Evolutionary conservation across 176 grass and related monocot genomes (phyloP).

Genomic region (Cenchrus fungigraminus): DNA sequence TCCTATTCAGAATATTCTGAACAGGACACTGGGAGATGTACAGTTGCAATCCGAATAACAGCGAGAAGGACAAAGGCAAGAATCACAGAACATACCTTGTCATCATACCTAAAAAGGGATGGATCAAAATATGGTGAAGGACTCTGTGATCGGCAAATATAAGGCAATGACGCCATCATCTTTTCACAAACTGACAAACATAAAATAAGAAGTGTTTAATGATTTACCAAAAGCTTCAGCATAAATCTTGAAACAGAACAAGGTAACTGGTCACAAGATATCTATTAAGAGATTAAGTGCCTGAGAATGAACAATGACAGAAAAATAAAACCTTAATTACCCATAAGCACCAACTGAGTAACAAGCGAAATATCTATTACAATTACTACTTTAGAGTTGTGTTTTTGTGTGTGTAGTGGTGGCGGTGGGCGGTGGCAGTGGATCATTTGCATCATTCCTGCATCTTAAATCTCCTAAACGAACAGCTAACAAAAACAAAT

Average conservation of each 20-base stretch:
- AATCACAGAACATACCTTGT: slow-evolving; percentile 68
- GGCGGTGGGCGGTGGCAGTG: not conserved
- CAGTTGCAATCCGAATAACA: too few relatives aligned
- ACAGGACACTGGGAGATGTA: too few relatives aligned
- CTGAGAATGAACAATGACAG: not conserved
- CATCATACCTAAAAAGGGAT: slow-evolving; percentile 97
- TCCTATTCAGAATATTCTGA: too few relatives aligned
- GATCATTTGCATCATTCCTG: not conserved
- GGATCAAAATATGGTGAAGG: slow-evolving; percentile 97
- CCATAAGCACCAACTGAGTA: not conserved
- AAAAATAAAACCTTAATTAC: slow-evolving; percentile 1
- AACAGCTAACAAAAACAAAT: not conserved
- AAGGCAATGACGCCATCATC: slow-evolving; percentile 84
- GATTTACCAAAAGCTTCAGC: slow-evolving; percentile 27
- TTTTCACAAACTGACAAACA: slow-evolving; percentile 82
- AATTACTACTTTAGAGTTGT: not conserved
- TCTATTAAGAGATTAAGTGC: not conserved
- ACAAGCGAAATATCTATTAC: not conserved
- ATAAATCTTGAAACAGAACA: slow-evolving; percentile 18
- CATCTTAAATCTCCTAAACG: not conserved
- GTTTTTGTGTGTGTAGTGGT: not conserved
- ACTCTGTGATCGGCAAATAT: slow-evolving; percentile 92
- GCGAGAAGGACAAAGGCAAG: too few relatives aligned
- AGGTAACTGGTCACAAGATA: not conserved
- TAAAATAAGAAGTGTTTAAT: slow-evolving; percentile 25